Percentiles rank a stretch among this genome's conserved stretches.
phyloP scores from a whole-genome alignment of 192 early-diverging fungal genomes.

The Gonapodya sp. region DNA sequence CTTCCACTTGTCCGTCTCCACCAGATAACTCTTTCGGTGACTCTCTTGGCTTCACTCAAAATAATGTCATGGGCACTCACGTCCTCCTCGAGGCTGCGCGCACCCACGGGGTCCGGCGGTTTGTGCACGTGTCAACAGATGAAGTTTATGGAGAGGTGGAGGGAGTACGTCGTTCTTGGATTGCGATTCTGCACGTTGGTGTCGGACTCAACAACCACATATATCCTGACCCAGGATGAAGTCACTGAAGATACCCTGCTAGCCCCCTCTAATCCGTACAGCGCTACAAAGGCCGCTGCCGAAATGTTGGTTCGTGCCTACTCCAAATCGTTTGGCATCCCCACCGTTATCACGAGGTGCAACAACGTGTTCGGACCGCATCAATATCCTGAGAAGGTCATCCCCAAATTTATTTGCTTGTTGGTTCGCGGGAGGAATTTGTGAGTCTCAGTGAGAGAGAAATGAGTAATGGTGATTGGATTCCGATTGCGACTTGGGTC shows the following conservation, averaged over 20 bases:
- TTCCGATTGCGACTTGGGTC: too few species aligned
- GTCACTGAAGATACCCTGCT: slow-evolving; percentile 51
- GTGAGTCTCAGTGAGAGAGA: slow-evolving; percentile 19
- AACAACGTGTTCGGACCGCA: slow-evolving; percentile 76
- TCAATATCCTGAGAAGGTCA: slow-evolving; percentile 79
- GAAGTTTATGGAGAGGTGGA: slow-evolving; percentile 73
- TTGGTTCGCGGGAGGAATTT: slow-evolving; percentile 41
- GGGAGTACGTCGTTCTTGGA: neutral
- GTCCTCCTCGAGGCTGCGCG: slow-evolving; percentile 64
- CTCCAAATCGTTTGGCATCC: slow-evolving; percentile 63
- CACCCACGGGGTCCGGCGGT: slow-evolving; percentile 36
- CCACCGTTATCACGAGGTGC: slow-evolving; percentile 66
- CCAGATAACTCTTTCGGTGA: slow-evolving; percentile 71
- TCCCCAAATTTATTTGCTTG: slow-evolving; percentile 69
- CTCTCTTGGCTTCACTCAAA: slow-evolving; percentile 66
- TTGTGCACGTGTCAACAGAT: slow-evolving; percentile 72
- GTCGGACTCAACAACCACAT: neutral
- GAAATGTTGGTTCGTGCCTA: slow-evolving; percentile 68
- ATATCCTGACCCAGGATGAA: slow-evolving; percentile 35
- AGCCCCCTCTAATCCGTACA: slow-evolving; percentile 68
- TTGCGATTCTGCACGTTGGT: neutral
- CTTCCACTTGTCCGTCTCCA: neutral
- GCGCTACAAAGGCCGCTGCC: slow-evolving; percentile 79
- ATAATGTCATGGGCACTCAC: slow-evolving; percentile 75
- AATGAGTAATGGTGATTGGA: too few species aligned